These are phyloP conservation scores for Silene conica DNA, from an alignment of 148 eudicot species.

Conservation along the genomic window DNA sequence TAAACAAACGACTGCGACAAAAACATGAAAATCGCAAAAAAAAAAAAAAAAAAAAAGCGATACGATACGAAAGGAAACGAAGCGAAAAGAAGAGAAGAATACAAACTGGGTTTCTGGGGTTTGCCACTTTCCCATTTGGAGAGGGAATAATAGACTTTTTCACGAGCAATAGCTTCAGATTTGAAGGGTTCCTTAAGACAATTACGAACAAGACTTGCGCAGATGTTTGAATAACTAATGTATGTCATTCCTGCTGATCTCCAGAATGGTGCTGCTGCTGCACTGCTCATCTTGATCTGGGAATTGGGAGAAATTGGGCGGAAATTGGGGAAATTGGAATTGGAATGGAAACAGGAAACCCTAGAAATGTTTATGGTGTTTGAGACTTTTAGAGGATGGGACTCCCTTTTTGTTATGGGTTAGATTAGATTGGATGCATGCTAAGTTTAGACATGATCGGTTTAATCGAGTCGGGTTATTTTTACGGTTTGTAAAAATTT, in stretches of 20 bases:
- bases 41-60: too few species aligned
- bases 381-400: not conserved
- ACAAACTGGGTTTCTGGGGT: constrained; percentile 62
- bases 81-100: not conserved
- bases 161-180: constrained; percentile 59
- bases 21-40: too few species aligned
- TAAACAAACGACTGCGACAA: not conserved
- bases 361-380: not conserved
- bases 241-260: constrained; percentile 97
- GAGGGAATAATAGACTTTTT: constrained; percentile 75
- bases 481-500: too few species aligned
- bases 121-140: constrained; percentile 76
- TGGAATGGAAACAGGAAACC: not conserved
- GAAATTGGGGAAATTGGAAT: not conserved
- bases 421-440: too few species aligned
- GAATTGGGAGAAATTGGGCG: not conserved
- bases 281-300: constrained; percentile 19
- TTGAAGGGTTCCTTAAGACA: constrained; percentile 87
- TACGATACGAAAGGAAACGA: not conserved
- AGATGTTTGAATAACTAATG: constrained; percentile 82
- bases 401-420: not conserved
- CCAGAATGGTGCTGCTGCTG: constrained; percentile 92
- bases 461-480: too few species aligned
- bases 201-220: constrained; percentile 76
- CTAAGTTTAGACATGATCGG: too few species aligned